Conservation (phyloP, 805 yeast species). For the Candida glaebosa region DNA sequence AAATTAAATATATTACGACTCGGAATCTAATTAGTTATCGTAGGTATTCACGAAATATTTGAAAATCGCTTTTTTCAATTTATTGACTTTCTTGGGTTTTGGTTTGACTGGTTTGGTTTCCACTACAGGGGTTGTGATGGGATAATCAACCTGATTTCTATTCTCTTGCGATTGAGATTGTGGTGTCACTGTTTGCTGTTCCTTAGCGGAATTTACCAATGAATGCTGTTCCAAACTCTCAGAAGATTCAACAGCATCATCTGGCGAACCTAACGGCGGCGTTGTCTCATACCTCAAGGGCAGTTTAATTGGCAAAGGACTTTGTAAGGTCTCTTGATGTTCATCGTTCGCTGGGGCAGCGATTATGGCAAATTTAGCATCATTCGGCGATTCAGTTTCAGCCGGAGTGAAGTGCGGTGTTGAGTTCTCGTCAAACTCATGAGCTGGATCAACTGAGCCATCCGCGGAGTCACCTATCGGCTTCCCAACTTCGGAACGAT, state of each 20-base stretch:
- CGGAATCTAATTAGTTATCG: conserved; percentile 10
- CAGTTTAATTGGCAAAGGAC: background rate
- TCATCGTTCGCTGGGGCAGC: too few species aligned
- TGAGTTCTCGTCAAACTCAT: too few species aligned
- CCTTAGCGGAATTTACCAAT: background rate
- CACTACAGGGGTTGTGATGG: background rate
- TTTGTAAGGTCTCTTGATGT: background rate
- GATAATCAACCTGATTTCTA: background rate
- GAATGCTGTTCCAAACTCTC: background rate
- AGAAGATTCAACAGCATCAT: background rate
- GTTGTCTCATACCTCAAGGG: background rate
- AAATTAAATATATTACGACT: conserved; percentile 1
- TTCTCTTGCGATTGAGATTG: background rate
- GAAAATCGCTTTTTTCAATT: conserved; percentile 19
- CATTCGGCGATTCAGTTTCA: too few species aligned
- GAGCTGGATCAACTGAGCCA: too few species aligned
- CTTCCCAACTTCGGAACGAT: too few species aligned
- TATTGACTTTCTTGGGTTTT: conserved; percentile 12
- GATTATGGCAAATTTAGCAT: too few species aligned
- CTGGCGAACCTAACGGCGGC: background rate
- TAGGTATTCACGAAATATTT: conserved; percentile 32
- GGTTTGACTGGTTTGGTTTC: conserved; percentile 1
- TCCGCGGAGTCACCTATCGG: too few species aligned
- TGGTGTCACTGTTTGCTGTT: background rate
- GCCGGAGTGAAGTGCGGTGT: too few species aligned